Evolutionary conservation across 2,329 filamentous ascomycete species (phyloP).

Genomic region (Alternaria gaisen): DNA sequence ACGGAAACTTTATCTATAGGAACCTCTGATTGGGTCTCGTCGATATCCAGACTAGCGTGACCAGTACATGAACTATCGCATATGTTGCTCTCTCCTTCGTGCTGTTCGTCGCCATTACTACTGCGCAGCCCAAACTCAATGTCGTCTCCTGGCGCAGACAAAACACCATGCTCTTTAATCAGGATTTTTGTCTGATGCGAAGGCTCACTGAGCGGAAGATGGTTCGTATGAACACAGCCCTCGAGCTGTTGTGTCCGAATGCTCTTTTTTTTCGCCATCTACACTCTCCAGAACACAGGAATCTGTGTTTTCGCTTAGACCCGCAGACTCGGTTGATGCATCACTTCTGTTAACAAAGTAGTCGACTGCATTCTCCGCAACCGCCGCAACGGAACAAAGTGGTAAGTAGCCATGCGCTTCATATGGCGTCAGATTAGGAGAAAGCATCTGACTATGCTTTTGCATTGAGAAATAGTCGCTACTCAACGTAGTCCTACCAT

Average conservation of each 20-base stretch:
- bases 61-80: not conserved
- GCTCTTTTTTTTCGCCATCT: too few relatives aligned
- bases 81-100: not conserved
- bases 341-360: not conserved
- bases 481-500: too few relatives aligned
- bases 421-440: not conserved
- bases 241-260: too few relatives aligned
- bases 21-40: too few relatives aligned
- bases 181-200: too few relatives aligned
- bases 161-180: accelerated
- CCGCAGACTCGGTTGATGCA: not conserved
- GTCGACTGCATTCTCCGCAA: not conserved
- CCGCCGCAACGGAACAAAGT: not conserved
- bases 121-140: too few relatives aligned
- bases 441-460: not conserved
- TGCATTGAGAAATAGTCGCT: not conserved
- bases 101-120: too few relatives aligned
- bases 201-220: too few relatives aligned
- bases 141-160: too few relatives aligned
- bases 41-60: too few relatives aligned
- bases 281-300: accelerated
- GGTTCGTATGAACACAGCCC: too few relatives aligned
- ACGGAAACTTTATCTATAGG: too few relatives aligned
- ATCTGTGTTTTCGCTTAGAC: accelerated
- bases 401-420: not conserved